Percentiles rank a stretch among this genome's conserved stretches.
Evolutionary conservation across 2,329 filamentous ascomycete species (phyloP).

Genomic region (Mollisia scopiformis): DNA sequence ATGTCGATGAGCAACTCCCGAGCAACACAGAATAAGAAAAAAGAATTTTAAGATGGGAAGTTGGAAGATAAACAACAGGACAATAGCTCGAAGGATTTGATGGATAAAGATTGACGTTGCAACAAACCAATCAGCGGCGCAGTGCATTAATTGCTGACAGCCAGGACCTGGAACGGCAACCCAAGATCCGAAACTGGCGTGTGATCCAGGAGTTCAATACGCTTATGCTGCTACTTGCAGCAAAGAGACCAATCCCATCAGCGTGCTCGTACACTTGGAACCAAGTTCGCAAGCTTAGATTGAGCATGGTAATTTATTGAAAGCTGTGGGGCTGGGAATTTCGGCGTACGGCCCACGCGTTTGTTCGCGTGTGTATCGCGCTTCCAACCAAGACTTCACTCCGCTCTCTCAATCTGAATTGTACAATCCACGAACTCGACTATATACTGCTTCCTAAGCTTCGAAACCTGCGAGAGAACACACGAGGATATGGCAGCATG

Average conservation of each 20-base stretch:
- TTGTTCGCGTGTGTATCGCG: neutral
- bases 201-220: neutral
- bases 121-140: neutral
- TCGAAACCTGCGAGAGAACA: too few species aligned
- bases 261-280: neutral
- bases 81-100: neutral
- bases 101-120: neutral
- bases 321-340: too few species aligned
- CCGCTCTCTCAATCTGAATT: neutral
- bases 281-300: neutral
- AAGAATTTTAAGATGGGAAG: neutral
- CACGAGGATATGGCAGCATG: too few species aligned
- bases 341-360: too few species aligned
- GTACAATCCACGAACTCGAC: neutral
- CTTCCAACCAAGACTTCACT: neutral
- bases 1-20: too few species aligned
- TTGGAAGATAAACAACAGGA: neutral
- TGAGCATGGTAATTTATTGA: too few species aligned
- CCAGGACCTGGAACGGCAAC: neutral
- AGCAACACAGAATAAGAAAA: too few species aligned
- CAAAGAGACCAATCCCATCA: neutral
- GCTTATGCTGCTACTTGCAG: neutral
- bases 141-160: neutral
- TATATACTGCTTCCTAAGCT: neutral
- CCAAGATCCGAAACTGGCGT: neutral